Evolutionary conservation across 176 grass and related monocot genomes (phyloP), one percentile per base, ranked within the genome.

Genomic region (Zoysia pacifica): DNA sequence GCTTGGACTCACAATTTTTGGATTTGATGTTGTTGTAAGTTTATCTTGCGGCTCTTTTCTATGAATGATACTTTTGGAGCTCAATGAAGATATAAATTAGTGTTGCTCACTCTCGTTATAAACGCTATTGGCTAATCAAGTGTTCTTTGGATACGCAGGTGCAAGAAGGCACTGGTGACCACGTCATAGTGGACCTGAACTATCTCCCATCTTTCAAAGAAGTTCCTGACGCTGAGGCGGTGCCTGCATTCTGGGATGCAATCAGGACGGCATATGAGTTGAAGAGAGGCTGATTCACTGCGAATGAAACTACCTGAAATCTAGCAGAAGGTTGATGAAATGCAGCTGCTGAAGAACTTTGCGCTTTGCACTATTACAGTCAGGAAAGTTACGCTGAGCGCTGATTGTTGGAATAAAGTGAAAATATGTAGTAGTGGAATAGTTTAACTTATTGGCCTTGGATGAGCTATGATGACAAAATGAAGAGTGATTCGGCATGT

Each of bases 1-100:
- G 65, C 92, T 98, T 69, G 88, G 88, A 53, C 92, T 98, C 68
- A 91, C 92, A 48, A 93, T 98, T 82, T 98, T 98, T 89, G 95
- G 95, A 36, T 98, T 98, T 79, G 95, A 98, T 76, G 92, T 94
- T 54, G 95, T 94, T 64, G 95, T 98, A 81, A 94, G 95, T 93
- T 54, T 81, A 71, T 80, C 48, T 59, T 89, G 5, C 61, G 16
- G 5, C 52, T 20, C 51, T 86, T 86, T 44, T 52, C 7, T 68
- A 48, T 80, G 9, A 11, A 62, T 59, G 48, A 62, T 86, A 58
- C 79, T 79, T 69, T 12, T 59, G 60, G 5, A 70, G 36, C 42
- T 61, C 46, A 12, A 11, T 83, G 12, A 56, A 78, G 3, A 53
- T 74, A 42, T 48, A 64, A 64, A 49, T 28, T 11, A 58, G 64